These are phyloP conservation scores for Scenedesmus sp. DNA, from an alignment of 163 green algal species.

Conservation along the genomic window DNA sequence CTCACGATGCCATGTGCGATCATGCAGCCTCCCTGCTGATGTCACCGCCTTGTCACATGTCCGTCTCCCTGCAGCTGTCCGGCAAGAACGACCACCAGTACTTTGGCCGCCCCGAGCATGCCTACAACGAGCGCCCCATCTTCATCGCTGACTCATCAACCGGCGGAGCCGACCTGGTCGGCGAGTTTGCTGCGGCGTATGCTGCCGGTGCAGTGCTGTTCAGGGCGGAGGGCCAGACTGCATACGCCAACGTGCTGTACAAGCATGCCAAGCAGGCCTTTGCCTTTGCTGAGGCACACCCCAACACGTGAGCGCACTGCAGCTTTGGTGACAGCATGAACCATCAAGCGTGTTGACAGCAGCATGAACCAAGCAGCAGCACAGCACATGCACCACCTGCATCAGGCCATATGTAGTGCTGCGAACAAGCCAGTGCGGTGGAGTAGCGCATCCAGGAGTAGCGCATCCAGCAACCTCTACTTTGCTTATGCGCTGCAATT, in stretches of 20 bases:
- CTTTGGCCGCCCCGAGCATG: slow-evolving; percentile 55
- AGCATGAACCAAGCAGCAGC: neutral
- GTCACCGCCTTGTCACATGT: too few relatives aligned
- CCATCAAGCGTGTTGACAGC: too few relatives aligned
- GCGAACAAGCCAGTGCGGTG: neutral
- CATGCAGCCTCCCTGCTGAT: neutral
- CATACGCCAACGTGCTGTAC: slow-evolving; percentile 32
- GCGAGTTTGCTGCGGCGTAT: slow-evolving; percentile 45
- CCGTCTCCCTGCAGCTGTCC: slow-evolving; percentile 3
- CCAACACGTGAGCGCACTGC: slow-evolving; percentile 10
- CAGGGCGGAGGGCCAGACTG: neutral
- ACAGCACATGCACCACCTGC: neutral
- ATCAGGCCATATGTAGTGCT: neutral
- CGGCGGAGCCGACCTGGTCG: slow-evolving; percentile 45
- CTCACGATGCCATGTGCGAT: too few relatives aligned
- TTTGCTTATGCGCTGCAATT: too few relatives aligned
- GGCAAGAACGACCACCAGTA: slow-evolving; percentile 50
- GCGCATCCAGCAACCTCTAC: too few relatives aligned
- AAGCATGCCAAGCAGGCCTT: slow-evolving; percentile 51
- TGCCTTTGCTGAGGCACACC: slow-evolving; percentile 38
- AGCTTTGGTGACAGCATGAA: too few relatives aligned
- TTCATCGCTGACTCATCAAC: slow-evolving; percentile 47
- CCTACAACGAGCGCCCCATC: slow-evolving; percentile 15
- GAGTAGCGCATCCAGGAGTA: neutral
- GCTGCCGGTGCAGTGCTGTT: slow-evolving; percentile 47